Conservation (phyloP, 495 filamentous ascomycete species). For the Aspergillus affinis region DNA sequence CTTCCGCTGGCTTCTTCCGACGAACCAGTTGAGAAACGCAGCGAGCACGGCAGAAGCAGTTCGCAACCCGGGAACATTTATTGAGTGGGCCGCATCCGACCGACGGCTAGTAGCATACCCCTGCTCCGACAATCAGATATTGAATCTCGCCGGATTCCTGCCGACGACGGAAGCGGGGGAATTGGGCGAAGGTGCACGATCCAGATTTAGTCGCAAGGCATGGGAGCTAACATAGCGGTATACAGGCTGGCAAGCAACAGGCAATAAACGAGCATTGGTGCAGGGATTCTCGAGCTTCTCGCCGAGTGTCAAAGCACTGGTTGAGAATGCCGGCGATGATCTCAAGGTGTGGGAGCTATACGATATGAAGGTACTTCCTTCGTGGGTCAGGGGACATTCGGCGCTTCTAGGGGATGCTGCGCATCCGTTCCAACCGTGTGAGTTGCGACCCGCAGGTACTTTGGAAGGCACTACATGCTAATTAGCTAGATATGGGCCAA, state of each 20-base stretch:
- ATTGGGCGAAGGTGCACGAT: slow-evolving; percentile 17
- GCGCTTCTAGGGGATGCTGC: slow-evolving; percentile 60
- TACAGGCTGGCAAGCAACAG: slow-evolving; percentile 45
- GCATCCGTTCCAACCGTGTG: slow-evolving; percentile 56
- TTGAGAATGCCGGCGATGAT: slow-evolving; percentile 40
- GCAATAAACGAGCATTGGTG: slow-evolving; percentile 38
- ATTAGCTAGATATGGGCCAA: slow-evolving; percentile 46
- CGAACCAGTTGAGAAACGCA: slow-evolving; percentile 16
- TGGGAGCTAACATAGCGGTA: background rate
- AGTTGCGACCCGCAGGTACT: background rate
- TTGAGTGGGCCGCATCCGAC: slow-evolving; percentile 27
- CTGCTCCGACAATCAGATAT: slow-evolving; percentile 27
- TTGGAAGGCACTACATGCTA: background rate
- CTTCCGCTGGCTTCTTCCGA: slow-evolving; percentile 29
- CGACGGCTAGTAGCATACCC: slow-evolving; percentile 30
- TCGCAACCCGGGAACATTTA: slow-evolving; percentile 22
- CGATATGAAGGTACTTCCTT: slow-evolving; percentile 54
- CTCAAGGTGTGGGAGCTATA: slow-evolving; percentile 59
- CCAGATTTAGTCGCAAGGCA: background rate
- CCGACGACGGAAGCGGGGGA: slow-evolving; percentile 19
- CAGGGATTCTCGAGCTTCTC: slow-evolving; percentile 48
- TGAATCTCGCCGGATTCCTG: slow-evolving; percentile 30
- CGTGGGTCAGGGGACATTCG: slow-evolving; percentile 46
- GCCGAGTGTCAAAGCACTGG: slow-evolving; percentile 37
- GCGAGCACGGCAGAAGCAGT: slow-evolving; percentile 17